A percentile compares a stretch with the other conserved stretches of the same genome.
Conservation (phyloP, 768 basidiomycete genomes). For the Russula ochroleuca region DNA sequence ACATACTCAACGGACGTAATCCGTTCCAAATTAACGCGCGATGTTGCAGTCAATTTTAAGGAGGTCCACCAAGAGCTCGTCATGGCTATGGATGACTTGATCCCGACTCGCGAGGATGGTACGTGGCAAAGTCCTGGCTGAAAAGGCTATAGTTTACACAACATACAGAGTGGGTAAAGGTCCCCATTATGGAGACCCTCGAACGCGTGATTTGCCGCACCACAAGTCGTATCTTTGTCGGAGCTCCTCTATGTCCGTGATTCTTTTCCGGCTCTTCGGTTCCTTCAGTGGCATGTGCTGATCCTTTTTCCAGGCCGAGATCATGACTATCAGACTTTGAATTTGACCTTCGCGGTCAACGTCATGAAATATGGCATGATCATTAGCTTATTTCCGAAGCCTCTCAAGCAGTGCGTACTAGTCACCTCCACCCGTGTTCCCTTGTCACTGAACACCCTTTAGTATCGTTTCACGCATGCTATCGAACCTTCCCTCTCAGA, state of each 20-base stretch:
- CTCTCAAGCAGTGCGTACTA: slow-evolving; percentile 44
- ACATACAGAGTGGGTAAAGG: slow-evolving; percentile 37
- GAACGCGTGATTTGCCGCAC: slow-evolving; percentile 18
- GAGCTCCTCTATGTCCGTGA: slow-evolving; percentile 39
- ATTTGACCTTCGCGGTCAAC: slow-evolving; percentile 35
- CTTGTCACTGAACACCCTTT: not conserved
- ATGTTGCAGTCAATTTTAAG: not conserved
- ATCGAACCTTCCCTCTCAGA: not conserved
- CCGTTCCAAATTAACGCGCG: not conserved
- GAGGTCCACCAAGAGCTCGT: not conserved
- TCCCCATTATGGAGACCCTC: slow-evolving; percentile 28
- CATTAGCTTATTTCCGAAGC: slow-evolving; percentile 41
- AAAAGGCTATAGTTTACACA: not conserved
- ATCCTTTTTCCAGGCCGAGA: slow-evolving; percentile 37
- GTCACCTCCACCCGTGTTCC: not conserved
- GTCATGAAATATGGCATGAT: slow-evolving; percentile 34
- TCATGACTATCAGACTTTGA: slow-evolving; percentile 34
- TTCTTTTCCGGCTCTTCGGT: not conserved
- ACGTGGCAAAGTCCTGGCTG: not conserved
- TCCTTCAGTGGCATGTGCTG: not conserved
- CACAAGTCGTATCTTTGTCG: slow-evolving; percentile 31
- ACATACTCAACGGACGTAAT: not conserved
- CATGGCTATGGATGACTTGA: not conserved
- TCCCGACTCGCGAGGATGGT: not conserved
- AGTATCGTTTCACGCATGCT: slow-evolving; percentile 2